phyloP scores from a whole-genome alignment of 208 protist genomes.

The Vickermania ingenoplastis region DNA sequence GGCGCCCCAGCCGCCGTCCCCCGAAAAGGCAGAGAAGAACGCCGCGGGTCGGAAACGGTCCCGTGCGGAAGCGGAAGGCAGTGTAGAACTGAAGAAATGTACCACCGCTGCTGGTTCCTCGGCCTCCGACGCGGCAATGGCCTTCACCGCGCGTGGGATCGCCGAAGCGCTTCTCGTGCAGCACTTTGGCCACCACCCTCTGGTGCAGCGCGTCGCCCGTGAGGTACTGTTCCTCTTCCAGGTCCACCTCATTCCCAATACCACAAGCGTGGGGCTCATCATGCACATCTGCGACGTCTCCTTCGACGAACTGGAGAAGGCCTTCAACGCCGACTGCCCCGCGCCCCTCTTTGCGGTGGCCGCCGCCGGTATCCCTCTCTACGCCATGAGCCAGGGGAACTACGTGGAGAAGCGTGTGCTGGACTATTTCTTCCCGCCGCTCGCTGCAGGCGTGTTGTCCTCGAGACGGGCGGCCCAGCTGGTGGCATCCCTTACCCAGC shows the following conservation, averaged over 20 bases:
- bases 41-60: background rate
- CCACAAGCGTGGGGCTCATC: constrained; percentile 47
- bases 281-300: constrained; percentile 82
- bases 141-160: constrained; percentile 7
- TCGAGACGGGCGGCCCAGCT: constrained; percentile 29
- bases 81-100: background rate
- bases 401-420: constrained; percentile 84
- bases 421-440: constrained; percentile 74
- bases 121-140: constrained; percentile 3
- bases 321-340: constrained; percentile 13
- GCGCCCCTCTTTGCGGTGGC: constrained; percentile 49
- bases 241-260: constrained; percentile 47
- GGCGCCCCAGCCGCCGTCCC: background rate
- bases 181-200: constrained; percentile 12
- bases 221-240: constrained; percentile 68
- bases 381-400: constrained; percentile 78
- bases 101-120: constrained; percentile 1
- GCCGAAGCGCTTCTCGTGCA: constrained; percentile 3
- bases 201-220: constrained; percentile 14
- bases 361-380: constrained; percentile 51
- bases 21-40: constrained; percentile 12
- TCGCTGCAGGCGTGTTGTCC: constrained; percentile 49
- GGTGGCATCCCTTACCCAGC: background rate
- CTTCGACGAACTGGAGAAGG: constrained; percentile 62
- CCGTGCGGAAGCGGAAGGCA: background rate